These are phyloP conservation scores for Tylopilus vinaceipallidus DNA, from an alignment of 768 basidiomycete genomes.

Conservation along the genomic window DNA sequence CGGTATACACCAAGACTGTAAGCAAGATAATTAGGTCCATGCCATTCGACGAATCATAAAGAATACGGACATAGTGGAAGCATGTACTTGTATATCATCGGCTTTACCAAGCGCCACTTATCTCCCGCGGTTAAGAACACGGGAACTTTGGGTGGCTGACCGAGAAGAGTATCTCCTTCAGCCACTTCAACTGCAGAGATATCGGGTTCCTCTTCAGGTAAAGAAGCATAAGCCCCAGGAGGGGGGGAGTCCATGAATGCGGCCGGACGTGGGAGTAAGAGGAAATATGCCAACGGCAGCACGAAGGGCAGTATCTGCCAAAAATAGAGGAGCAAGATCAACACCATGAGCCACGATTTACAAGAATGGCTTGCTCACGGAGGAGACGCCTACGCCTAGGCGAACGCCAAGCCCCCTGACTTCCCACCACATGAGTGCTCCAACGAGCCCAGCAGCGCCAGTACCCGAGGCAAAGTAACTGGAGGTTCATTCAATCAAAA, in stretches of 20 bases:
- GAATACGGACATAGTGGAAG: slow-evolving; percentile 76
- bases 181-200: slow-evolving; percentile 22
- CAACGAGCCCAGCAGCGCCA: slow-evolving; percentile 89
- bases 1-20: slow-evolving; percentile 59
- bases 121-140: slow-evolving; percentile 63
- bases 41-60: not conserved
- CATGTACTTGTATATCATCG: slow-evolving; percentile 84
- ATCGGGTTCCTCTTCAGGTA: slow-evolving; percentile 35
- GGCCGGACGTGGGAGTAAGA: slow-evolving; percentile 67
- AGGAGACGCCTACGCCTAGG: slow-evolving; percentile 77
- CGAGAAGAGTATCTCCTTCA: slow-evolving; percentile 29
- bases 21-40: slow-evolving; percentile 11
- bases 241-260: slow-evolving; percentile 46
- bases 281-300: slow-evolving; percentile 73
- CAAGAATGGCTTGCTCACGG: slow-evolving; percentile 46
- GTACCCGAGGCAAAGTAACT: slow-evolving; percentile 95
- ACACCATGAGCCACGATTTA: not conserved
- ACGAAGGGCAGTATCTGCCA: slow-evolving; percentile 75
- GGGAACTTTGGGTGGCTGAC: slow-evolving; percentile 38
- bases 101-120: slow-evolving; percentile 80
- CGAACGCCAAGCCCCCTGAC: slow-evolving; percentile 82
- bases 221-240: slow-evolving; percentile 34
- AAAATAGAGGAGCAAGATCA: not conserved
- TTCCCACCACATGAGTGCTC: slow-evolving; percentile 95
- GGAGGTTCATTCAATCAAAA: not conserved